These are phyloP conservation scores for Mucor indicus DNA, from an alignment of 371 early-diverging fungal genomes.

Conservation along the genomic window DNA sequence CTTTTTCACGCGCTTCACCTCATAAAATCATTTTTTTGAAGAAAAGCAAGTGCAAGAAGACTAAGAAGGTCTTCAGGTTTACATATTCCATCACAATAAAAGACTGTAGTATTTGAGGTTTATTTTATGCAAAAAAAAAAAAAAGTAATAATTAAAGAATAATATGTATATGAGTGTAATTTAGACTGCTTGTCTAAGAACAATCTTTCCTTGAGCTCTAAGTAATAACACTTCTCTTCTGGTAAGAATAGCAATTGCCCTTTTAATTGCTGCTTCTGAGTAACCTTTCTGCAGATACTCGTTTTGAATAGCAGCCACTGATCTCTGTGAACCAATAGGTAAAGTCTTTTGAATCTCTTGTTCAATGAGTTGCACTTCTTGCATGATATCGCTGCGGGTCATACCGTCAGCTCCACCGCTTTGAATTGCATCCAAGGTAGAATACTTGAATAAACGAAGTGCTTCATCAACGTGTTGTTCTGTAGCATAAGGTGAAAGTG, in stretches of 20 bases:
- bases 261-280: conserved; percentile 66
- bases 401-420: conserved; percentile 78
- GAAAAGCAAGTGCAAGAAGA: too few relatives aligned
- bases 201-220: conserved; percentile 71
- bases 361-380: conserved; percentile 77
- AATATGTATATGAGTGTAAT: conserved; percentile 1
- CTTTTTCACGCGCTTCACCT: too few relatives aligned
- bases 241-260: conserved; percentile 78
- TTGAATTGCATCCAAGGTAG: conserved; percentile 97
- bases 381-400: conserved; percentile 67
- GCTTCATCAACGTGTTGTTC: conserved; percentile 98
- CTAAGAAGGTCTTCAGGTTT: too few relatives aligned
- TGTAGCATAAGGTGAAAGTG: conserved; percentile 85
- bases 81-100: too few relatives aligned
- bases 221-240: conserved; percentile 86
- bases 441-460: conserved; percentile 95
- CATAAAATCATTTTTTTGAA: too few relatives aligned
- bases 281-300: conserved; percentile 68
- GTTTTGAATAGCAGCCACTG: conserved; percentile 65
- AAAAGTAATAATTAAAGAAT: neutral
- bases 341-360: conserved; percentile 81
- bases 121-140: too few relatives aligned
- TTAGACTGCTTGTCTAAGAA: conserved; percentile 31
- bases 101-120: too few relatives aligned
- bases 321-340: conserved; percentile 87